phyloP scores from a whole-genome alignment of 164 flowering plant species.

The Aristolochia fimbriata region DNA sequence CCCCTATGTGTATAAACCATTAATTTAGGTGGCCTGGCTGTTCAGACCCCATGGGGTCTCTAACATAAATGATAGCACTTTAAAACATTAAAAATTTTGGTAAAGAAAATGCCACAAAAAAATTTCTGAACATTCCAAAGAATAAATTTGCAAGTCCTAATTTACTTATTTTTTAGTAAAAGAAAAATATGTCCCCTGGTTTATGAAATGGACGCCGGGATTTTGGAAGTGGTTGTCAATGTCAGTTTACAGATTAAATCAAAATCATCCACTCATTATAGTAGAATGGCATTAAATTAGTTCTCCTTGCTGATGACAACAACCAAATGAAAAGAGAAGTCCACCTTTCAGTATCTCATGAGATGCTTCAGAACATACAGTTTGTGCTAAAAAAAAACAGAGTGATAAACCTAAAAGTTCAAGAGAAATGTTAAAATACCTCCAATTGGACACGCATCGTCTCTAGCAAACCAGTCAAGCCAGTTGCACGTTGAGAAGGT shows the following conservation, averaged over 20 bases:
- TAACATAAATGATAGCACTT: too few relatives aligned
- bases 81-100: too few relatives aligned
- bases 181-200: neutral
- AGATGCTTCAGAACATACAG: too few relatives aligned
- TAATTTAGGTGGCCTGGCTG: too few relatives aligned
- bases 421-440: constrained; percentile 25
- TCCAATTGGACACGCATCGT: constrained; percentile 93
- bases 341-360: neutral
- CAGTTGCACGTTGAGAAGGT: constrained; percentile 53
- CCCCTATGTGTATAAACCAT: too few relatives aligned
- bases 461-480: constrained; percentile 81
- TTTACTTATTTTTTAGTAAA: too few relatives aligned
- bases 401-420: neutral
- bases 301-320: neutral
- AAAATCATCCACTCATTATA: neutral
- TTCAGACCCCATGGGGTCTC: too few relatives aligned
- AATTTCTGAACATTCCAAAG: too few relatives aligned
- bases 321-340: neutral
- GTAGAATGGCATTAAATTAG: neutral
- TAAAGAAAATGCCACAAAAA: too few relatives aligned
- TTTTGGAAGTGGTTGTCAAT: neutral
- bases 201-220: neutral
- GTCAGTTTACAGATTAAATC: neutral
- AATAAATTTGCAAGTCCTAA: too few relatives aligned
- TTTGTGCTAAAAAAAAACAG: neutral